A percentile compares a stretch with the other conserved stretches of the same genome.
Conservation (phyloP, 169 alveolate genomes). For the Sarcocystis neurona region DNA sequence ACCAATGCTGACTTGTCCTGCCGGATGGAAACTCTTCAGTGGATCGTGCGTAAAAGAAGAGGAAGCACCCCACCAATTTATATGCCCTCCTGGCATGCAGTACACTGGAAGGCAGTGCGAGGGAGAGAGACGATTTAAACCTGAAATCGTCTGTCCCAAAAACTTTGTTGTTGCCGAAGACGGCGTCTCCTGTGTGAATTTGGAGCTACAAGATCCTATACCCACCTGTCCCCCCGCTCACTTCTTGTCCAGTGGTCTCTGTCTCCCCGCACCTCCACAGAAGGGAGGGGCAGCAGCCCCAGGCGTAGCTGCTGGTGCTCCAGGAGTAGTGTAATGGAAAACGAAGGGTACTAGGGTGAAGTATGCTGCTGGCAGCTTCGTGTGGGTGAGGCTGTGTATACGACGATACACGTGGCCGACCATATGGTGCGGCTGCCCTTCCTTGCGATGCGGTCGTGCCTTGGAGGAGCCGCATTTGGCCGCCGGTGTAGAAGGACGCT, state of each 20-base stretch:
- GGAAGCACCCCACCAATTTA: background rate
- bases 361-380: too few relatives aligned
- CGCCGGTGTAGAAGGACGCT: too few relatives aligned
- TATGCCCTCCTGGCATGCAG: conserved; percentile 32
- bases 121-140: conserved; percentile 16
- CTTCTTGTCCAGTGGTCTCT: conserved; percentile 8
- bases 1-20: conserved; percentile 9
- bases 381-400: too few relatives aligned
- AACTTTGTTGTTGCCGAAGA: background rate
- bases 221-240: conserved; percentile 31
- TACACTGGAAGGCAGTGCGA: background rate
- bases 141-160: conserved; percentile 23
- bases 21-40: conserved; percentile 7
- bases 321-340: too few relatives aligned
- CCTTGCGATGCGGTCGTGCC: too few relatives aligned
- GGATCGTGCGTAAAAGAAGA: conserved; percentile 24
- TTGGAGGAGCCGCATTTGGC: too few relatives aligned
- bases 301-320: too few relatives aligned
- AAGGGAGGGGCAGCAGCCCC: too few relatives aligned
- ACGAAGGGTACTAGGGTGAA: too few relatives aligned
- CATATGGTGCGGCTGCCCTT: too few relatives aligned
- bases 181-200: conserved; percentile 19
- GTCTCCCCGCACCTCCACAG: conserved; percentile 22
- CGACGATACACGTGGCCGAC: too few relatives aligned
- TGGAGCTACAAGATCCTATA: conserved; percentile 9